A percentile compares a stretch with the other conserved stretches of the same genome.
Evolutionary conservation across 768 basidiomycete genomes (phyloP).

Genomic region (Tephrocybe rancida): DNA sequence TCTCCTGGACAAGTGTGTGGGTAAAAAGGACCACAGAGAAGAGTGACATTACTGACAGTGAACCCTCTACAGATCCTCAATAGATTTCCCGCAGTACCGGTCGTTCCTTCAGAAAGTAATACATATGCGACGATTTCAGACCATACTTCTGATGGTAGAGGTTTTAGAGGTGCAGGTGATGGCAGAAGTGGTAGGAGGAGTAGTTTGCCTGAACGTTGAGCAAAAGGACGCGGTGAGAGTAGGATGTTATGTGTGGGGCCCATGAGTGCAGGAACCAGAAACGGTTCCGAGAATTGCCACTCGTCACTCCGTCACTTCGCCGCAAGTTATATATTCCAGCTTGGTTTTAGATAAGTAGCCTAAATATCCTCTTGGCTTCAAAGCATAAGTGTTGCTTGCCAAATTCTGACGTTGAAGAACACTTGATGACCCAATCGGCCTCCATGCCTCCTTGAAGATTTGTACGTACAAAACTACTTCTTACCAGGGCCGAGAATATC

Average conservation of each 20-base stretch:
- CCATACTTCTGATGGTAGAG: constrained; percentile 77
- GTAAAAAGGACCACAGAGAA: background rate
- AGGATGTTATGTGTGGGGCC: constrained; percentile 43
- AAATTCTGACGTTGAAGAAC: too few relatives aligned
- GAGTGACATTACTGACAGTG: constrained; percentile 31
- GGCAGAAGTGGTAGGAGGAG: constrained; percentile 73
- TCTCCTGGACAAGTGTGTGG: constrained; percentile 43
- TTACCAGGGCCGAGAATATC: constrained; percentile 54
- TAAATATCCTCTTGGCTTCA: too few relatives aligned
- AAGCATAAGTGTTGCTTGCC: too few relatives aligned
- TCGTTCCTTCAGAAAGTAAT: constrained; percentile 24
- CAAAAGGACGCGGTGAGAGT: constrained; percentile 70
- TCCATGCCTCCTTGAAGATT: background rate
- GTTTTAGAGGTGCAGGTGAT: constrained; percentile 45
- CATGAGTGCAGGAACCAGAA: constrained; percentile 22
- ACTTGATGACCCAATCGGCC: too few relatives aligned
- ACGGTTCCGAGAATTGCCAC: too few relatives aligned
- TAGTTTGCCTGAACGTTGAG: constrained; percentile 56
- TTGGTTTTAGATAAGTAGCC: too few relatives aligned
- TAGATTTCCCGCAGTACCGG: constrained; percentile 34
- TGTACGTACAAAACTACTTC: constrained; percentile 8
- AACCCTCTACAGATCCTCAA: constrained; percentile 48
- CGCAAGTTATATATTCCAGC: too few relatives aligned
- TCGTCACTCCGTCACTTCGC: too few relatives aligned
- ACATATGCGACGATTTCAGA: constrained; percentile 54